Evolutionary conservation across 805 yeast genomes (phyloP), one percentile per base, ranked within the genome.

Genomic region (Candida khao-thaluensis): DNA sequence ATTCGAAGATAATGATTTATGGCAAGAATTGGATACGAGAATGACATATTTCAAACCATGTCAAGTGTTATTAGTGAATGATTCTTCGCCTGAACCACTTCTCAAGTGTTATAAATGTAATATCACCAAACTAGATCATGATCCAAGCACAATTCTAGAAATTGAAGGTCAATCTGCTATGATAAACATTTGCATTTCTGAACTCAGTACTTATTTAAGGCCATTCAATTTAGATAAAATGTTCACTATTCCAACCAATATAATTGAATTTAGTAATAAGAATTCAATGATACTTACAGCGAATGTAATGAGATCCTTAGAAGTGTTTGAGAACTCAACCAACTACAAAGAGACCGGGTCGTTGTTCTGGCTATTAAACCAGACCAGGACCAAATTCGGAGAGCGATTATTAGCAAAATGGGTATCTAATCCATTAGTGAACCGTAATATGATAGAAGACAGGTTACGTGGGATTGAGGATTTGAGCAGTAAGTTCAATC

Each of bases 361-460:
- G 0, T 62, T 91, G 10, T 56, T 85, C 11, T 86, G 95, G 89
- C 65, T 87, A 2, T 50, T 93, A 43, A 85, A 91, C 55, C 89
- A 84, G 48, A 86, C 98, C 0, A 63, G 77, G 23, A 86, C 98
- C 0, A 69, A 73, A 20, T 83, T 82, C 58, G 99, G 99, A 0
- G 73, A 69, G 31, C 61, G 96, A 38, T 50, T 77, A 42, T 57
- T 93, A 10, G 68, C 71, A 20, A 65, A 74, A 26, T 93, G 99
- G 99, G 62, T 90, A 0, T 69, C 79, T 1, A 68, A 72, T 43
- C 99, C 99, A 1, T 66, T 90, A 16, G 60, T 77, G 0, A 70
- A 79, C 30, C 63, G 69, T 21, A 68, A 62, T 1, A 62, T 62
- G 7, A 83, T 93, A 2, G 70, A 74, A 40, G 68, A 70, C n/a